Evolutionary conservation across 2,329 filamentous ascomycete species (phyloP).

Genomic region (Dissoconium aciculare): DNA sequence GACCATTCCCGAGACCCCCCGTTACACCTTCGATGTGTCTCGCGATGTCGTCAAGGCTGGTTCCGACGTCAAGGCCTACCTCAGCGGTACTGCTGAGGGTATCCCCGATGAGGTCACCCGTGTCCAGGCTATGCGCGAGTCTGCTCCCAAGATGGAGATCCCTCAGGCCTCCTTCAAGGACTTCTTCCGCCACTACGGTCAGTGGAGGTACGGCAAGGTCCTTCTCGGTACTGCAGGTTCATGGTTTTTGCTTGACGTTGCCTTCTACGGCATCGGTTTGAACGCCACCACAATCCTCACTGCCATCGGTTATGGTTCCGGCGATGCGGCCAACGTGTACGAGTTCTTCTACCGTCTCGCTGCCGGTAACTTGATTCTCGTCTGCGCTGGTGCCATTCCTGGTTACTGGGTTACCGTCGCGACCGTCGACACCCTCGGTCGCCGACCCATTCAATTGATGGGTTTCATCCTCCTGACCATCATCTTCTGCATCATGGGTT

Average conservation of each 20-base stretch:
- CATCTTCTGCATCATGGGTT: constrained; percentile 36
- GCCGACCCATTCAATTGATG: constrained; percentile 60
- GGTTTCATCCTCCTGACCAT: constrained; percentile 35
- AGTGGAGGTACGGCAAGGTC: constrained; percentile 56
- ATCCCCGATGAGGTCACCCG: constrained; percentile 52
- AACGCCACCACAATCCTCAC: constrained; percentile 61
- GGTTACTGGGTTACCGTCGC: constrained; percentile 72
- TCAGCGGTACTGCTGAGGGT: constrained; percentile 48
- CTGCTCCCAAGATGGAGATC: constrained; percentile 41
- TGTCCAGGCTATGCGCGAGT: constrained; percentile 41
- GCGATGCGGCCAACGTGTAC: constrained; percentile 49
- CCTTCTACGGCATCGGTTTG: constrained; percentile 45
- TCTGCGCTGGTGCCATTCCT: constrained; percentile 63
- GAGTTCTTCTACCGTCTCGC: constrained; percentile 58
- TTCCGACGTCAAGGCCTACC: constrained; percentile 61
- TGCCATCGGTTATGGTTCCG: constrained; percentile 53
- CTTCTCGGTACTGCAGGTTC: constrained; percentile 68
- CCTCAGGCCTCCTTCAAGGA: constrained; percentile 59
- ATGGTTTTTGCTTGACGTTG: constrained; percentile 66
- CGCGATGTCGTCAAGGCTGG: constrained; percentile 60
- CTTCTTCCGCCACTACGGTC: constrained; percentile 54
- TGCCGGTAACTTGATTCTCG: constrained; percentile 63
- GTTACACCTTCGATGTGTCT: constrained; percentile 72
- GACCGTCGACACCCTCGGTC: constrained; percentile 57
- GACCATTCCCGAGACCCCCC: constrained; percentile 75